Base-by-base conservation (phyloP, 2,329 filamentous ascomycete species). In the Exophiala oligosperma region DNA sequence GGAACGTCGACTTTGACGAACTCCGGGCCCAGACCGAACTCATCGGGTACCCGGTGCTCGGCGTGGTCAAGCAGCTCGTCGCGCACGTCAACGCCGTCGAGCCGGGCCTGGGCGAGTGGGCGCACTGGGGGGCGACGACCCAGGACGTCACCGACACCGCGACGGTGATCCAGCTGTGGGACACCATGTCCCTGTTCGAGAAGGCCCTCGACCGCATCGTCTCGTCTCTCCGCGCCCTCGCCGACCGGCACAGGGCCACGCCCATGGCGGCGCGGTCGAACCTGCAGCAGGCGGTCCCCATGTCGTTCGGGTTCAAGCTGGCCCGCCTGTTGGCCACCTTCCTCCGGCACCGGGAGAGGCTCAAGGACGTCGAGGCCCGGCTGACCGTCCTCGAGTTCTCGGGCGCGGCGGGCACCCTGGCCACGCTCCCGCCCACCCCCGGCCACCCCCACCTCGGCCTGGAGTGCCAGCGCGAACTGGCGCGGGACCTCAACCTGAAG, bases 131-230 rank as follows among this genome's bases (percentile, higher is more conserved):
- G 21, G 64, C 64, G 1, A 66, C 64, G 2, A 66, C 64, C n/a
- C 64, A 66, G 55, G 64, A 66, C 43, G 61, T 66, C 7, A 65
- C 63, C 9, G 64, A 66, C 47, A 66, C 63, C n/a, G 61, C 64
- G 23, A 65, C 57, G 11, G 57, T 65, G 40, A 58, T 66, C 8
- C 64, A 66, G 50, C 49, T 66, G n/a, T 64, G 64, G 54, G 63
- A 66, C 43, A 65, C 63, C 17, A 43, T 66, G 28, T 56, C 54
- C 8, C 43, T 66, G 9, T 56, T 66, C 37, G 61, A 62, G 56
- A 51, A 58, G 29, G 49, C 49, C 12, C 55, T 66, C 8, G 50
- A 61, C 4, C 26, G 35, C 11, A 64, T 63, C 38, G 62, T 65
- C 26, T 7, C 48, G n/a, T 56, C 59, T 7, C 37, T 66, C 28